Conservation (phyloP, 73 alveolate genomes). For the Paramecium sexaurelia region DNA sequence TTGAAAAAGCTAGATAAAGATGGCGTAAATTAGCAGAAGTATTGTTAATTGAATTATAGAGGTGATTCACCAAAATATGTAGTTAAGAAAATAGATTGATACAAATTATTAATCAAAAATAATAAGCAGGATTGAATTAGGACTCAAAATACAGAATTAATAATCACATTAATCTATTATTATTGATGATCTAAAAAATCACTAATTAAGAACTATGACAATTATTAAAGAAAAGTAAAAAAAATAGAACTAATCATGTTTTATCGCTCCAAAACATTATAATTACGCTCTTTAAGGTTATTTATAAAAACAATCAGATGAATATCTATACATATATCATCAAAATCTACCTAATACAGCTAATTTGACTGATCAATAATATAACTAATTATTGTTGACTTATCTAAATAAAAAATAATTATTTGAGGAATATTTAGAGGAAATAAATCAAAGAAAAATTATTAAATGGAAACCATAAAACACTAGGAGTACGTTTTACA, state of each 20-base stretch:
- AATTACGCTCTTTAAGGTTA: background rate
- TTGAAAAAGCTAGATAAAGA: slow-evolving; percentile 15
- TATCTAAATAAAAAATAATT: background rate
- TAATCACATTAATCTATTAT: background rate
- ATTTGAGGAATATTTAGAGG: background rate
- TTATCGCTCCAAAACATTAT: background rate
- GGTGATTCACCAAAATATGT: background rate
- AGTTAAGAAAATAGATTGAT: background rate
- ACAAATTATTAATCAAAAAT: background rate
- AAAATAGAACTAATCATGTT: background rate
- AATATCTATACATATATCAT: background rate
- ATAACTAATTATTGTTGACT: background rate
- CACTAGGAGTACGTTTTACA: background rate
- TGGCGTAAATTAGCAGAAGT: slow-evolving; percentile 11
- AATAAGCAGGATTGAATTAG: background rate
- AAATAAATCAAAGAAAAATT: background rate
- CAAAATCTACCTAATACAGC: slow-evolving; percentile 9
- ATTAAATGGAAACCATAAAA: background rate
- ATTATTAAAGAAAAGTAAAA: background rate
- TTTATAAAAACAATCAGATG: background rate
- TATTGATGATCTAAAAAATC: background rate
- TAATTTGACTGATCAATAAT: background rate
- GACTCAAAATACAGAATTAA: background rate
- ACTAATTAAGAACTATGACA: slow-evolving; percentile 12
- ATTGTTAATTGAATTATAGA: background rate